Conservation (phyloP, 1,139 yeast species). For the Suhomyces chickasaworum region DNA sequence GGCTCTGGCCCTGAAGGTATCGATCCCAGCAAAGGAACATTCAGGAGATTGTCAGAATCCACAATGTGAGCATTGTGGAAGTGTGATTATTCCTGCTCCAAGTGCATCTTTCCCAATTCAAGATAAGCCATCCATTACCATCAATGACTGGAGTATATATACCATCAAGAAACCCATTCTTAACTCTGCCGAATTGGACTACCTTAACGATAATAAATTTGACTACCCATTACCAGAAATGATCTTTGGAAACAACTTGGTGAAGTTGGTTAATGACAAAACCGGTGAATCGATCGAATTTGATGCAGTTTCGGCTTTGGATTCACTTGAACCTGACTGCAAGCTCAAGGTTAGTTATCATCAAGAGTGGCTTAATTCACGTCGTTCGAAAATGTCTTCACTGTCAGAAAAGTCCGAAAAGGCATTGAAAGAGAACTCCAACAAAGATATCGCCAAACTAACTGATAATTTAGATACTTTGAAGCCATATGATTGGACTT, state of each 20-base stretch:
- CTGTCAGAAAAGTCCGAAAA: slow-evolving; percentile 33
- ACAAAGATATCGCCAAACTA: slow-evolving; percentile 40
- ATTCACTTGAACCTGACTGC: slow-evolving; percentile 51
- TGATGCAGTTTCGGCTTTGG: slow-evolving; percentile 80
- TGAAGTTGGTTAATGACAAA: slow-evolving; percentile 49
- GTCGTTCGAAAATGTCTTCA: slow-evolving; percentile 39
- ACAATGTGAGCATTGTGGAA: slow-evolving; percentile 65
- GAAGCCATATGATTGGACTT: slow-evolving; percentile 96
- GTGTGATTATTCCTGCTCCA: slow-evolving; percentile 74
- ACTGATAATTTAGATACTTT: slow-evolving; percentile 39
- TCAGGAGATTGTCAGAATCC: slow-evolving; percentile 48
- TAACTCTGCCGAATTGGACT: slow-evolving; percentile 72
- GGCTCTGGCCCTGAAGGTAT: slow-evolving; percentile 15
- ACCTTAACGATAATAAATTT: slow-evolving; percentile 57
- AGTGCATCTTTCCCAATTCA: slow-evolving; percentile 59
- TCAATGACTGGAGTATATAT: slow-evolving; percentile 74
- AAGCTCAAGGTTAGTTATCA: slow-evolving; percentile 74
- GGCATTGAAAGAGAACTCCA: slow-evolving; percentile 30
- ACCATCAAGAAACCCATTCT: slow-evolving; percentile 78
- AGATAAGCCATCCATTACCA: slow-evolving; percentile 66
- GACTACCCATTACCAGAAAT: slow-evolving; percentile 92
- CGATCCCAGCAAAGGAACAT: slow-evolving; percentile 38
- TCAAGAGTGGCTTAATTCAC: slow-evolving; percentile 79
- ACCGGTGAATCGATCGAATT: slow-evolving; percentile 57
- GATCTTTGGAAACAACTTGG: slow-evolving; percentile 90